Conservation (phyloP, 768 basidiomycete species). For the Tylopilus felleus region DNA sequence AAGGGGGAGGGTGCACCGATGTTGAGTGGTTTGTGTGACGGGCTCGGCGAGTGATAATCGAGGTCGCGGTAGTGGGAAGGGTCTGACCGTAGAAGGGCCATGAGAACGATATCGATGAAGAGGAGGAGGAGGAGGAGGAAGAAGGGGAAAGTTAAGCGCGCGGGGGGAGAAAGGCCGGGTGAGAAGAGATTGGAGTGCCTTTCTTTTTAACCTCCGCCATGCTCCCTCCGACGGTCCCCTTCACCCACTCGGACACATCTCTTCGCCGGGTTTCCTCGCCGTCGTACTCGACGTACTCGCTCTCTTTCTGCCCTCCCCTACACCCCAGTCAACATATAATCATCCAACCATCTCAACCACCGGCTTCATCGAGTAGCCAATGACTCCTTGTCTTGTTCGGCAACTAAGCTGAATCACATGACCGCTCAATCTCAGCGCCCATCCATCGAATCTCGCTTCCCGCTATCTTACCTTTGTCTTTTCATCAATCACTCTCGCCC, state of each 20-base stretch:
- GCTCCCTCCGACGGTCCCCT: conserved; percentile 2
- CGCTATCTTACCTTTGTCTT: too few species aligned
- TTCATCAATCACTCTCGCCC: neutral
- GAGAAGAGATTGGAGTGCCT: conserved; percentile 29
- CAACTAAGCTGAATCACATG: too few species aligned
- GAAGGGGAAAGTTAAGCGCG: conserved; percentile 17
- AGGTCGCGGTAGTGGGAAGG: conserved; percentile 17
- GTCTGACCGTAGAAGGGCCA: conserved; percentile 32
- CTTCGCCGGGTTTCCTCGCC: too few species aligned
- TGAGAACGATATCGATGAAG: conserved; percentile 14
- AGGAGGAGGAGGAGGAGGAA: neutral
- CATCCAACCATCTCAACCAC: too few species aligned
- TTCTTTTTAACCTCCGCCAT: conserved; percentile 32
- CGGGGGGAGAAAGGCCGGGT: conserved; percentile 23
- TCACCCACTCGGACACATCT: too few species aligned
- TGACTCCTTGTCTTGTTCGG: too few species aligned
- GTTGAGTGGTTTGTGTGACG: conserved; percentile 27
- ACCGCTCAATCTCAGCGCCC: too few species aligned
- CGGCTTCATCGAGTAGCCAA: too few species aligned
- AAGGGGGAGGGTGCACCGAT: conserved; percentile 29
- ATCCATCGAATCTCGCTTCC: neutral
- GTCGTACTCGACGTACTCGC: too few species aligned
- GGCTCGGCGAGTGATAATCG: conserved; percentile 27
- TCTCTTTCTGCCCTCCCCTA: too few species aligned
- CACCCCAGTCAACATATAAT: too few species aligned